Conservation (phyloP, 495 filamentous ascomycete genomes). For the Choiromyces venosus region DNA sequence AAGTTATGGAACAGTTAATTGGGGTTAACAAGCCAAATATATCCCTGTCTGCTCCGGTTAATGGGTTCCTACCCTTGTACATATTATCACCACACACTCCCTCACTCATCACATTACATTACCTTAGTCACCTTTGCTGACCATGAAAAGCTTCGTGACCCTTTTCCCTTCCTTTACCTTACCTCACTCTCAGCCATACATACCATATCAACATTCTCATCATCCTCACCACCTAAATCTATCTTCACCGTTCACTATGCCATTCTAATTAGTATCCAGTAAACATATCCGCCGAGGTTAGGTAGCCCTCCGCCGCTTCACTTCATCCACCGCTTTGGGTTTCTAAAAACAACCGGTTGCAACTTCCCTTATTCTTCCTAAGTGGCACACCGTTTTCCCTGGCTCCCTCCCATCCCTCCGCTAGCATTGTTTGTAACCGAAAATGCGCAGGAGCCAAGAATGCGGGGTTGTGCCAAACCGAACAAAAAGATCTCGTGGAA, state of each 20-base stretch:
- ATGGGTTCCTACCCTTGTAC: too few species aligned
- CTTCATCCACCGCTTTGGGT: too few species aligned
- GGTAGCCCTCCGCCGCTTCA: neutral
- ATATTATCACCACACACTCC: neutral
- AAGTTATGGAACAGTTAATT: too few species aligned
- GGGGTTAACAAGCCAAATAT: too few species aligned
- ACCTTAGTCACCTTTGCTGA: neutral
- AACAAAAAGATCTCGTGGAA: neutral
- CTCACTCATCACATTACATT: neutral
- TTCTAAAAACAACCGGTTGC: neutral
- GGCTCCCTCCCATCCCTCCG: neutral
- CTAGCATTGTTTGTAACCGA: neutral
- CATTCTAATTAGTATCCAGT: neutral
- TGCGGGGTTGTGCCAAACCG: slow-evolving; percentile 1
- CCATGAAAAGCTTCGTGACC: neutral
- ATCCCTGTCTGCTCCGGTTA: too few species aligned
- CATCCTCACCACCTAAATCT: neutral
- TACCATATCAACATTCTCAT: neutral
- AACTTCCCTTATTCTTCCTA: neutral
- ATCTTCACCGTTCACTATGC: neutral
- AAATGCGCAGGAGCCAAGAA: neutral
- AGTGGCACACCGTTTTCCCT: neutral
- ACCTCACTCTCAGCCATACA: neutral
- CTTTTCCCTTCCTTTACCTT: neutral
- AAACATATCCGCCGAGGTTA: neutral